Percentiles rank a stretch among this genome's conserved stretches.
These are phyloP conservation scores for Pinus tabuliformis DNA, from an alignment of 75 land plant genomes.

Conservation along the genomic window DNA sequence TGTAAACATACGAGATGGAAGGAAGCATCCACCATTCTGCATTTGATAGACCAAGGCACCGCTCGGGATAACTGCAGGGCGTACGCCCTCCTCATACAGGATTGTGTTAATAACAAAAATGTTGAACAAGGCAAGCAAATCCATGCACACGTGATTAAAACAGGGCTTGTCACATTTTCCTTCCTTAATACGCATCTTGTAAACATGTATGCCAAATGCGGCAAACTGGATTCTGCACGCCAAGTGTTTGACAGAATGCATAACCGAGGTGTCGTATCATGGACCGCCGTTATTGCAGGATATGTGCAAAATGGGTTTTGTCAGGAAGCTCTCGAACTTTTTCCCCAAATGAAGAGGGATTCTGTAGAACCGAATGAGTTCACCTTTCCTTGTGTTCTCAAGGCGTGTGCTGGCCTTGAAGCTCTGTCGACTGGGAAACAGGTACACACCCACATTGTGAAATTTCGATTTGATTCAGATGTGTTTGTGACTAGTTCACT, in stretches of 20 bases:
- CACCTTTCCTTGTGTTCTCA: conserved; percentile 9
- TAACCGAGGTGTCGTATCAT: conserved; percentile 13
- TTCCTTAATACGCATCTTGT: conserved; percentile 2
- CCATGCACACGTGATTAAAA: not conserved
- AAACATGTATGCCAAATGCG: conserved; percentile 7
- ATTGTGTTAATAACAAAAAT: not conserved
- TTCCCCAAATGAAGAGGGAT: conserved; percentile 14
- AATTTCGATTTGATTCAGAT: conserved; percentile 33
- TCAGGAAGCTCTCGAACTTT: conserved; percentile 13
- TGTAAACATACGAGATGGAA: too few relatives aligned
- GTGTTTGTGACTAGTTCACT: conserved; percentile 48
- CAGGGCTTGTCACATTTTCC: not conserved
- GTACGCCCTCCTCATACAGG: not conserved
- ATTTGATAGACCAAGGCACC: too few relatives aligned
- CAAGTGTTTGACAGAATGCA: conserved; percentile 32
- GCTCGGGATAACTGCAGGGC: conserved; percentile 14
- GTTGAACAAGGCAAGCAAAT: not conserved
- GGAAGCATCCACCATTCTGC: too few relatives aligned
- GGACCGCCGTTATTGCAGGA: conserved; percentile 29
- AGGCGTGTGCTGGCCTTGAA: conserved; percentile 9
- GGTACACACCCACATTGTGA: conserved; percentile 40
- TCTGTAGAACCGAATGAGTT: not conserved
- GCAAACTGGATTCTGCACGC: conserved; percentile 8
- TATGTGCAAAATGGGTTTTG: conserved; percentile 23
- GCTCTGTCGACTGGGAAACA: conserved; percentile 32